These are phyloP conservation scores for Mucor plumbeus DNA, from an alignment of 371 early-diverging fungal genomes.

Conservation along the genomic window DNA sequence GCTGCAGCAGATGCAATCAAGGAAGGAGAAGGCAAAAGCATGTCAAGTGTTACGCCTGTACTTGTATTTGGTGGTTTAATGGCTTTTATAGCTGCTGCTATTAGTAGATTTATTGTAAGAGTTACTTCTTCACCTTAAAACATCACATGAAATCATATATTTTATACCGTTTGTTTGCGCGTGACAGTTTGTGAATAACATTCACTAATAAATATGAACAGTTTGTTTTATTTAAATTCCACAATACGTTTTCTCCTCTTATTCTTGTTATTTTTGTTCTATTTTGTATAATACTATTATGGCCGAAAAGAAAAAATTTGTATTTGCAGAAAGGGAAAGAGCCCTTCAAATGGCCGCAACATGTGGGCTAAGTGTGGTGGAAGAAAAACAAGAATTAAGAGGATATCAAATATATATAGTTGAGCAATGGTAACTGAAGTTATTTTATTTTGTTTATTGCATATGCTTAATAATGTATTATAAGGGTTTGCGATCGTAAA, in stretches of 20 bases:
- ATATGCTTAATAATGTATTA: not conserved
- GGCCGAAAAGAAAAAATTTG: slow-evolving; percentile 51
- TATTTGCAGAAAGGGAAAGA: slow-evolving; percentile 62
- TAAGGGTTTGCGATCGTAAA: slow-evolving; percentile 68
- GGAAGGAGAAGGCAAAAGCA: slow-evolving; percentile 18
- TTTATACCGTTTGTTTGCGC: not conserved
- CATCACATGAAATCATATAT: not conserved
- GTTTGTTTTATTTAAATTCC: not conserved
- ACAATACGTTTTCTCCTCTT: not conserved
- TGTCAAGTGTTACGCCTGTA: slow-evolving; percentile 58
- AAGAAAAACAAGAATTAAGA: slow-evolving; percentile 48
- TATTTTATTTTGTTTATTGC: not conserved
- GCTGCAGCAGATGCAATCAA: slow-evolving; percentile 44
- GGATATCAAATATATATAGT: slow-evolving; percentile 74
- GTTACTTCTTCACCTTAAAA: slow-evolving; percentile 21
- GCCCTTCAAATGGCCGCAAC: slow-evolving; percentile 52
- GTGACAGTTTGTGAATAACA: slow-evolving; percentile 6
- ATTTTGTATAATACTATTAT: slow-evolving; percentile 15
- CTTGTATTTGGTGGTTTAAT: slow-evolving; percentile 69
- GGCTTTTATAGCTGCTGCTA: slow-evolving; percentile 62
- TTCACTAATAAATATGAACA: not conserved
- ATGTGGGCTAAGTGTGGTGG: slow-evolving; percentile 55
- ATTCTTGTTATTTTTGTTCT: not conserved
- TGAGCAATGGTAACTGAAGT: slow-evolving; percentile 64
- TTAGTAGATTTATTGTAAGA: slow-evolving; percentile 53